Conservation (phyloP, 768 basidiomycete genomes). For the Austroboletus eburneus region DNA sequence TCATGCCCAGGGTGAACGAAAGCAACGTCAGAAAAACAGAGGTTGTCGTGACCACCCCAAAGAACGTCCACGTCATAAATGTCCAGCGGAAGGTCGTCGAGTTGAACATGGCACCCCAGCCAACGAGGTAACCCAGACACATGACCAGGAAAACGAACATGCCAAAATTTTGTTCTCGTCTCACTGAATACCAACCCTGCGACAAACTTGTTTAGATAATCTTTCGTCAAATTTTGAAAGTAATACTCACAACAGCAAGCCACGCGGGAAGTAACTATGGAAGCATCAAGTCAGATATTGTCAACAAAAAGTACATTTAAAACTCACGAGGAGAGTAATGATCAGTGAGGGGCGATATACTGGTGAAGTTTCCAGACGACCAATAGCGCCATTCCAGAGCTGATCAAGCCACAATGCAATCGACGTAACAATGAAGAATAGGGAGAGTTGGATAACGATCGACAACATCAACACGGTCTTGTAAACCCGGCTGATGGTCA, state of each 20-base stretch:
- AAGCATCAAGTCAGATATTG: slow-evolving; percentile 1
- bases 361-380: slow-evolving; percentile 42
- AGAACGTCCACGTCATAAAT: slow-evolving; percentile 71
- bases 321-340: slow-evolving; percentile 56
- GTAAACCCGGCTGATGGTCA: slow-evolving; percentile 70
- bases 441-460: slow-evolving; percentile 67
- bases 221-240: slow-evolving; percentile 1
- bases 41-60: slow-evolving; percentile 54
- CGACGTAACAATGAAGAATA: slow-evolving; percentile 72
- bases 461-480: slow-evolving; percentile 66
- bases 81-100: slow-evolving; percentile 73
- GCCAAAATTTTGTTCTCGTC: slow-evolving; percentile 54
- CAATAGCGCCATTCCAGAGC: slow-evolving; percentile 62
- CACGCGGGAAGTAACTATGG: slow-evolving; percentile 62
- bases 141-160: slow-evolving; percentile 63
- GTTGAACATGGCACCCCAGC: slow-evolving; percentile 71
- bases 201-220: not conserved
- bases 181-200: slow-evolving; percentile 74
- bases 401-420: slow-evolving; percentile 77
- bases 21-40: slow-evolving; percentile 55
- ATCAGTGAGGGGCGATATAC: slow-evolving; percentile 56
- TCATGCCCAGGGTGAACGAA: slow-evolving; percentile 56
- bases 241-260: slow-evolving; percentile 49
- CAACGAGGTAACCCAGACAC: slow-evolving; percentile 57
- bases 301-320: not conserved